phyloP scores from a whole-genome alignment of 495 filamentous ascomycete genomes.

The Xylaria intraflava region DNA sequence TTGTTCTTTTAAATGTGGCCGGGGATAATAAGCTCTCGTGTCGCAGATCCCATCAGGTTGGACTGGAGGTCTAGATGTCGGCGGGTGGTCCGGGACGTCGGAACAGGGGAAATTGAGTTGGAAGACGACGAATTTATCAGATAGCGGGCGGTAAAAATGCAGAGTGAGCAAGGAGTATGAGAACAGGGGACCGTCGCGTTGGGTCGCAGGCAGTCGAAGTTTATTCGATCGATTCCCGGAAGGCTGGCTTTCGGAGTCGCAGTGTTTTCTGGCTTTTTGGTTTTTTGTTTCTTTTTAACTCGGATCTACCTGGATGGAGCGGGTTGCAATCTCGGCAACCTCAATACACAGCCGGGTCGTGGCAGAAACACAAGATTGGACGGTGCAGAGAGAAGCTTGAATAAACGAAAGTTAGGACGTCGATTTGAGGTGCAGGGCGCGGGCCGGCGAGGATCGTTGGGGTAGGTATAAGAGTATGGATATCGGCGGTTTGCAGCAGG shows the following conservation, averaged over 20 bases:
- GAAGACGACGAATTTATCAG: not conserved
- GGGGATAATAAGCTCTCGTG: not conserved
- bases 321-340: slow-evolving; percentile 6
- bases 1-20: not conserved
- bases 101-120: not conserved
- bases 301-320: not conserved
- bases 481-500: not conserved
- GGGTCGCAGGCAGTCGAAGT: slow-evolving; percentile 5
- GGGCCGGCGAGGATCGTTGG: not conserved
- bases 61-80: not conserved
- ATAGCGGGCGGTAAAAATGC: not conserved
- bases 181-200: slow-evolving; percentile 3
- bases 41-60: not conserved
- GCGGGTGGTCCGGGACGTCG: not conserved
- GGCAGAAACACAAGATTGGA: not conserved
- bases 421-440: not conserved
- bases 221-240: not conserved
- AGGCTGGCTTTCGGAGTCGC: not conserved
- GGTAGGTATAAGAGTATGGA: not conserved
- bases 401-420: not conserved
- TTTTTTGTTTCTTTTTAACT: too few relatives aligned
- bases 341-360: slow-evolving; percentile 5
- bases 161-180: not conserved
- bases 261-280: too few relatives aligned
- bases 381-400: not conserved